These are phyloP conservation scores for Boletus coccyginus DNA, from an alignment of 768 basidiomycete genomes.

Conservation along the genomic window DNA sequence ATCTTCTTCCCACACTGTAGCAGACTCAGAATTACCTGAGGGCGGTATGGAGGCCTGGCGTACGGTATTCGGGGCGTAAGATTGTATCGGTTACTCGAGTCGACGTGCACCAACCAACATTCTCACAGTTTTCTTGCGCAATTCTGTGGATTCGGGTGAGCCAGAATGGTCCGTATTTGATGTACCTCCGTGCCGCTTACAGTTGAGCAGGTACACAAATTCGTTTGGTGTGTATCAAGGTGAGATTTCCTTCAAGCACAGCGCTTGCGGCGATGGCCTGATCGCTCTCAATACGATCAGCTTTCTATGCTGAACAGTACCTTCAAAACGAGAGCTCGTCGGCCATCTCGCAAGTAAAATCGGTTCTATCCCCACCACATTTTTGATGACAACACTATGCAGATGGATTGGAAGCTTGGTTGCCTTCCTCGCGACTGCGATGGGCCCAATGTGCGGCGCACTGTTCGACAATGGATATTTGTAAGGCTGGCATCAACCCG, in stretches of 20 bases:
- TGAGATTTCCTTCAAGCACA: background rate
- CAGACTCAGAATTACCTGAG: constrained; percentile 9
- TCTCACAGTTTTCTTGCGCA: constrained; percentile 23
- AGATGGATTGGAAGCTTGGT: constrained; percentile 28
- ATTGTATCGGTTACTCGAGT: background rate
- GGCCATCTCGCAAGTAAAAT: constrained; percentile 21
- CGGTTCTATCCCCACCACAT: too few relatives aligned
- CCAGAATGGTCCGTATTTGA: background rate
- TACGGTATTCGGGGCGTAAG: constrained; percentile 26
- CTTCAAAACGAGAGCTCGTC: constrained; percentile 22
- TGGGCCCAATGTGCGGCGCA: constrained; percentile 25
- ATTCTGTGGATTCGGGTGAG: constrained; percentile 26
- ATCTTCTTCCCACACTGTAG: too few relatives aligned
- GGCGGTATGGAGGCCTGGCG: constrained; percentile 25
- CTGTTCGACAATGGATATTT: constrained; percentile 29
- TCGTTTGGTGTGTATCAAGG: constrained; percentile 32
- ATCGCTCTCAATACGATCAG: background rate
- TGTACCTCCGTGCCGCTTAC: background rate
- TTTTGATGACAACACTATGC: background rate
- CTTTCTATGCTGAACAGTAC: constrained; percentile 21
- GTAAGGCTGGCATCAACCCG: constrained; percentile 6
- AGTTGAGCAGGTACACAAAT: constrained; percentile 10
- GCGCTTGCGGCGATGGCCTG: background rate
- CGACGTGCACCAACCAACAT: background rate
- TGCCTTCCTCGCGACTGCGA: constrained; percentile 12